Base-by-base conservation (phyloP, 179 eudicot species). In the Amaranthus tricolor region DNA sequence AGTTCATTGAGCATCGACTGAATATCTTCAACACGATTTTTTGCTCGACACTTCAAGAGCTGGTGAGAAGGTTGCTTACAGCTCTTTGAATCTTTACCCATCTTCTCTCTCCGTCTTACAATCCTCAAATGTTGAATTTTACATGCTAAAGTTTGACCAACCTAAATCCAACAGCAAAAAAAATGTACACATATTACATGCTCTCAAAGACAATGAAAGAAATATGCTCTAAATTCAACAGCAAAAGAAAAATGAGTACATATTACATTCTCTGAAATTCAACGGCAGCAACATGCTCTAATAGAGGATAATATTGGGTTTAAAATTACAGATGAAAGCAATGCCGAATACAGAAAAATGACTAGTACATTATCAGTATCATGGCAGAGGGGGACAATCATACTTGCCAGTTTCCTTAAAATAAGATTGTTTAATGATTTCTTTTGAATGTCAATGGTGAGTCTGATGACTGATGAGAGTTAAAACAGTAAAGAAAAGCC, bases 1-100 rank as follows among this genome's bases (percentile, higher is more conserved):
- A 95, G 88, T 78, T 88, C 86, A 14, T 82, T 77, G 71, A 91
- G 71, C 89, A 93, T 86, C 4, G 83, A 89, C 66, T 95, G 97
- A 6, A 95, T 92, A 86, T 89, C 98, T 69, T 95, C 92, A 62
- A 95, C 97, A 45, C 97, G 89, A 70, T 83, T 91, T 86, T 93
- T 95, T 55, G 97, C 98, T 79, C 84, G 90, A 68, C 90, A 95
- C 81, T 95, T 95, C 76, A 93, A 84, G 76, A 82, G 77, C 78
- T 80, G 88, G 82, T 90, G 95, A 56, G 93, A 86, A 69, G 96
- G 82, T 12, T 82, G 80, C 72, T 82, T 85, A 79, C 90, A 85
- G 66, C 79, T 86, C 88, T 86, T 91, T 55, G 94, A 84, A 71
- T 84, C 88, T 67, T 90, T 86, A 31, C 95, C 92, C 97, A 86